Percentiles rank a stretch among this genome's conserved stretches.
phyloP scores from a whole-genome alignment of 805 yeast genomes.

The Saturnispora sekii region DNA sequence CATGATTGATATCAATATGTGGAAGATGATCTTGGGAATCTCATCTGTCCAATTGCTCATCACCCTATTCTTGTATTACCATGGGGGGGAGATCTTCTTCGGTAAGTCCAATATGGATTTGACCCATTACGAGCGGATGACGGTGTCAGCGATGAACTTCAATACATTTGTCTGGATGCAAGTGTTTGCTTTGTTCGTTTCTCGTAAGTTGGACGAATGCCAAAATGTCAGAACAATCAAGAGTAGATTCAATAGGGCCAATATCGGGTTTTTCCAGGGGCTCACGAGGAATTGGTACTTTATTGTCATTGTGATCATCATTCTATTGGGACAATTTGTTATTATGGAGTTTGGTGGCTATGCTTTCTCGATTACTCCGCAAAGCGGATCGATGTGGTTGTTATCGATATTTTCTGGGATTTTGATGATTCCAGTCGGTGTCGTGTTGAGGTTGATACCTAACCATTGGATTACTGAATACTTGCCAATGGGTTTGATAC shows the following conservation, averaged over 20 bases:
- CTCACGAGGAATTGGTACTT: constrained; percentile 78
- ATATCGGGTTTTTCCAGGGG: constrained; percentile 77
- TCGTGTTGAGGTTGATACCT: constrained; percentile 69
- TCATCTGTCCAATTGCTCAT: constrained; percentile 66
- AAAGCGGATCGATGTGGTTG: constrained; percentile 84
- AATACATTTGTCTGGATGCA: constrained; percentile 98
- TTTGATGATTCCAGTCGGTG: constrained; percentile 72
- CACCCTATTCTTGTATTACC: constrained; percentile 76
- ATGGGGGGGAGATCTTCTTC: constrained; percentile 55
- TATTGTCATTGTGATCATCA: constrained; percentile 56
- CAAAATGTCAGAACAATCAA: constrained; percentile 42
- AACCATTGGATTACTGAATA: constrained; percentile 58
- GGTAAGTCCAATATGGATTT: constrained; percentile 16
- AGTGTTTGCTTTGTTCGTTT: constrained; percentile 83
- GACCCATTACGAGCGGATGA: constrained; percentile 38
- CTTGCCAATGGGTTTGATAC: constrained; percentile 45
- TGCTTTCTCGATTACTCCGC: constrained; percentile 75
- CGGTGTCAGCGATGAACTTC: constrained; percentile 78
- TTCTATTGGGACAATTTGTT: constrained; percentile 75
- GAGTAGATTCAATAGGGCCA: constrained; percentile 50
- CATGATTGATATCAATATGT: constrained; percentile 83
- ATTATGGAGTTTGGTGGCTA: constrained; percentile 98
- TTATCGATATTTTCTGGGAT: constrained; percentile 77
- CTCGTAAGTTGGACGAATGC: constrained; percentile 85
- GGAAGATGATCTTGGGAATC: constrained; percentile 97